Conservation (phyloP, 495 filamentous ascomycete genomes). For the Hapsidospora chrysogenum region DNA sequence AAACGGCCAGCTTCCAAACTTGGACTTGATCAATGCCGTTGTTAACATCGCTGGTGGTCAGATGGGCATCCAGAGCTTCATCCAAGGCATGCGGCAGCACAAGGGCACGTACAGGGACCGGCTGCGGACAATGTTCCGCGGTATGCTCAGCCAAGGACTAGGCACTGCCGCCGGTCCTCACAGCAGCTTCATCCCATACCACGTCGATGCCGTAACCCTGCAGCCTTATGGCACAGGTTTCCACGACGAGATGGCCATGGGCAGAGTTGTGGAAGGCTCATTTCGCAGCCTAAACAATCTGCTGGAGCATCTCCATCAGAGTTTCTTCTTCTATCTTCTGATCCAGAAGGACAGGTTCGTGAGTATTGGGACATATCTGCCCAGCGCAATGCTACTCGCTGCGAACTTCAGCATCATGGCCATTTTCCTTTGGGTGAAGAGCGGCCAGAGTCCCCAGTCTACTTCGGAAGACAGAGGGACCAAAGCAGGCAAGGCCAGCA, state of each 20-base stretch:
- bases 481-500: slow-evolving; percentile 8
- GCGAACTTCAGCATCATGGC: slow-evolving; percentile 91
- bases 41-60: slow-evolving; percentile 74
- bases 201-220: slow-evolving; percentile 89
- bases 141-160: slow-evolving; percentile 82
- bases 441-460: slow-evolving; percentile 35
- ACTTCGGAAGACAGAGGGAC: slow-evolving; percentile 2
- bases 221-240: slow-evolving; percentile 79
- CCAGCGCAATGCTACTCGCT: slow-evolving; percentile 90
- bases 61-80: slow-evolving; percentile 67
- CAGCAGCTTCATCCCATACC: slow-evolving; percentile 92
- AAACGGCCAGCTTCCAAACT: slow-evolving; percentile 87
- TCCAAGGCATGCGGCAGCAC: slow-evolving; percentile 83
- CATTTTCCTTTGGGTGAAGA: slow-evolving; percentile 80
- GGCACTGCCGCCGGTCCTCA: slow-evolving; percentile 86
- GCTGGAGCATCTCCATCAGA: slow-evolving; percentile 92
- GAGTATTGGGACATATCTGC: slow-evolving; percentile 93
- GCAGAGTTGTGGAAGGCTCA: slow-evolving; percentile 72
- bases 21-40: slow-evolving; percentile 93
- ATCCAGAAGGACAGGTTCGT: slow-evolving; percentile 85
- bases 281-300: slow-evolving; percentile 91
- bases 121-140: slow-evolving; percentile 75
- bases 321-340: slow-evolving; percentile 96
- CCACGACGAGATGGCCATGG: slow-evolving; percentile 95
- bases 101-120: slow-evolving; percentile 67